A percentile compares a stretch with the other conserved stretches of the same genome.
These are phyloP conservation scores for Xylariales sp. DNA, from an alignment of 2,329 filamentous ascomycete genomes.

Conservation along the genomic window DNA sequence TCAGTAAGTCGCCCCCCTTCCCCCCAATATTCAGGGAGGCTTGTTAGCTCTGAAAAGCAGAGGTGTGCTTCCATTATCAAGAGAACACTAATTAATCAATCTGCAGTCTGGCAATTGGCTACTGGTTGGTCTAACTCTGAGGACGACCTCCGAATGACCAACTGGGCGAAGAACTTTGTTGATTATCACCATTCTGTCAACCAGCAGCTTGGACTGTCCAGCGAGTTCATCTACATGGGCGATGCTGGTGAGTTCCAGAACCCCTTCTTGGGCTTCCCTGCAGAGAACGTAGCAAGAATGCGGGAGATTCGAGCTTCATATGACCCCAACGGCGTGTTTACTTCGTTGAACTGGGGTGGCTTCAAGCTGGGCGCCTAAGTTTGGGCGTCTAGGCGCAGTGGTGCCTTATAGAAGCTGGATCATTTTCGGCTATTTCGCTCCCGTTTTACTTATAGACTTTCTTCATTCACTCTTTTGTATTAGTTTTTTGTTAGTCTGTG, in stretches of 20 bases:
- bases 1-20: slow-evolving; percentile 19
- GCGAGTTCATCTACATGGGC: slow-evolving; percentile 34
- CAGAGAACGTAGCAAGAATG: neutral
- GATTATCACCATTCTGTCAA: neutral
- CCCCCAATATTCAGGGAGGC: too few relatives aligned
- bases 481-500: too few relatives aligned
- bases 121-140: neutral
- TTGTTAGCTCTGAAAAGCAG: too few relatives aligned
- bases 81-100: too few relatives aligned
- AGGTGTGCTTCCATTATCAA: too few relatives aligned
- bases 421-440: too few relatives aligned
- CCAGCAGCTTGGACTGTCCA: slow-evolving; percentile 22
- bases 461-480: too few relatives aligned
- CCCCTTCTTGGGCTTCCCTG: neutral
- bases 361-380: neutral
- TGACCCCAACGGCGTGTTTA: neutral
- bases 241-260: slow-evolving; percentile 30
- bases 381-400: too few relatives aligned
- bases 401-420: too few relatives aligned
- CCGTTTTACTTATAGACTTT: too few relatives aligned
- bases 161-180: neutral
- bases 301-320: neutral
- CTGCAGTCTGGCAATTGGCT: neutral
- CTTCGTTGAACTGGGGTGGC: neutral
- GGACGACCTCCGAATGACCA: neutral